These are phyloP conservation scores for Russula dissimulans DNA, from an alignment of 768 basidiomycete species.

Conservation along the genomic window DNA sequence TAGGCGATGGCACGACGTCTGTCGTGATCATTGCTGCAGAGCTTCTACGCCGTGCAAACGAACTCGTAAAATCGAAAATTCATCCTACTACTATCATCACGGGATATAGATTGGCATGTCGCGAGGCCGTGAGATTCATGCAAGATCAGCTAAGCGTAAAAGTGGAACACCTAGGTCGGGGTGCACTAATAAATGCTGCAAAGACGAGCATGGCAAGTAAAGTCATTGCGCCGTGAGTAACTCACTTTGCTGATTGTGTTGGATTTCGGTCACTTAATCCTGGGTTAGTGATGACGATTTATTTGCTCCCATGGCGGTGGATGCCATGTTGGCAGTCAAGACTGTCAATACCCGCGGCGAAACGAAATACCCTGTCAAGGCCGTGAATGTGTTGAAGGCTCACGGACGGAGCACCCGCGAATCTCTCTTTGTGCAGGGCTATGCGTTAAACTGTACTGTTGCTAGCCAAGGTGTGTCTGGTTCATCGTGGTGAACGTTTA, in stretches of 20 bases:
- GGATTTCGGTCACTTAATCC: conserved; percentile 1
- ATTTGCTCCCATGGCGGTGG: conserved; percentile 97
- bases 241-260: not conserved
- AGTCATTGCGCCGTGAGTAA: conserved; percentile 86
- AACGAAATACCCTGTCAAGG: conserved; percentile 98
- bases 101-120: conserved; percentile 93
- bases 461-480: conserved; percentile 81
- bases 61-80: conserved; percentile 95
- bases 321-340: conserved; percentile 96
- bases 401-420: conserved; percentile 94
- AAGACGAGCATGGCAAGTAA: conserved; percentile 99
- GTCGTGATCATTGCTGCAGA: conserved; percentile 99
- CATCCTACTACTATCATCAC: conserved; percentile 99
- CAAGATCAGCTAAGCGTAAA: conserved; percentile 94
- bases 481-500: not conserved
- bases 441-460: conserved; percentile 96
- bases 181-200: conserved; percentile 89
- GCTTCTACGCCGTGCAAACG: conserved; percentile 90
- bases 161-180: conserved; percentile 84
- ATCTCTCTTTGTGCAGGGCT: conserved; percentile 90
- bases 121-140: conserved; percentile 96
- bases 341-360: conserved; percentile 91
- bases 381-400: conserved; percentile 96
- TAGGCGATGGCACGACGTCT: conserved; percentile 97
- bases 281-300: conserved; percentile 81